Conservation (phyloP, 164 flowering plant species). For the Vitis riparia region DNA sequence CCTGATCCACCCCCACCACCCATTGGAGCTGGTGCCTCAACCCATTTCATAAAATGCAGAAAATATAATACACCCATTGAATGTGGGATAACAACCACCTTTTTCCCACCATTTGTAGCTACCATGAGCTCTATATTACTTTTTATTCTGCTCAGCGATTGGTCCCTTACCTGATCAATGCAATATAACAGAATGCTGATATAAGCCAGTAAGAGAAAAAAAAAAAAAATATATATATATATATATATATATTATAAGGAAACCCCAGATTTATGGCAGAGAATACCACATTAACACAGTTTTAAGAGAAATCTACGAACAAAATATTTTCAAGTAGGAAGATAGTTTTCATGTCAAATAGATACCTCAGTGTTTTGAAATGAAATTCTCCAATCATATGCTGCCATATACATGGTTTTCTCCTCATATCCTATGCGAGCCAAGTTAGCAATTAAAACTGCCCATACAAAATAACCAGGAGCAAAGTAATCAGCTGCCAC, state of each 20-base stretch:
- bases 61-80: constrained; percentile 69
- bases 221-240: too few species aligned
- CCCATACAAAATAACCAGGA: constrained; percentile 69
- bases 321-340: neutral
- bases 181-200: neutral
- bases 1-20: constrained; percentile 71
- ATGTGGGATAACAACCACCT: constrained; percentile 60
- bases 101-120: constrained; percentile 52
- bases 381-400: constrained; percentile 68
- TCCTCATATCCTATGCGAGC: constrained; percentile 69
- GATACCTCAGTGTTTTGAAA: constrained; percentile 68
- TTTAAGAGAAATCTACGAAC: too few species aligned
- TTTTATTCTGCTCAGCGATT: constrained; percentile 55
- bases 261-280: too few species aligned
- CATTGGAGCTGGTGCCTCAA: constrained; percentile 68
- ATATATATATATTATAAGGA: neutral
- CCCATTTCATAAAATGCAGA: constrained; percentile 73
- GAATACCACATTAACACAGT: too few species aligned
- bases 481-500: constrained; percentile 72
- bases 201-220: too few species aligned
- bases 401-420: constrained; percentile 71
- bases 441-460: constrained; percentile 62
- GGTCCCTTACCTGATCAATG: constrained; percentile 51
- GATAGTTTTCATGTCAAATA: neutral
- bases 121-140: constrained; percentile 65